phyloP scores from a whole-genome alignment of 768 basidiomycete species.

The Pleurotus eryngii region DNA sequence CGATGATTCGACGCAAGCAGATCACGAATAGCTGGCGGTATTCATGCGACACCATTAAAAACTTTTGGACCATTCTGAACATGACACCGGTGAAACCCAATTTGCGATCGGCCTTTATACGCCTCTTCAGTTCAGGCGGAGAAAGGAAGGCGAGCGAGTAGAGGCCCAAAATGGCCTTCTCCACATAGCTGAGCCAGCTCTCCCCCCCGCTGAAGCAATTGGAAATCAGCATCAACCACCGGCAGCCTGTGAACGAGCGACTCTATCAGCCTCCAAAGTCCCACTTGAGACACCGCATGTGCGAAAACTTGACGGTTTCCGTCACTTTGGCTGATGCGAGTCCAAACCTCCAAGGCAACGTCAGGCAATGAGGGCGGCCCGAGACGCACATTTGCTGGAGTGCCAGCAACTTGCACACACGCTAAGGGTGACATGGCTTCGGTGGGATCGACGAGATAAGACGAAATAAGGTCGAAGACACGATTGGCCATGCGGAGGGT shows the following conservation, averaged over 20 bases:
- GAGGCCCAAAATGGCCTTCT: conserved; percentile 76
- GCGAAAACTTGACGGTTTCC: conserved; percentile 73
- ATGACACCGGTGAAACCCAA: conserved; percentile 71
- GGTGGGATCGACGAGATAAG: conserved; percentile 68
- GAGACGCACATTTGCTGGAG: conserved; percentile 33
- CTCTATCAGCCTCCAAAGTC: conserved; percentile 61
- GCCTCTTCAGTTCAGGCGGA: conserved; percentile 68
- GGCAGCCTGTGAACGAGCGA: conserved; percentile 84
- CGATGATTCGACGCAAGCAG: conserved; percentile 64
- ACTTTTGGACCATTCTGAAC: conserved; percentile 66
- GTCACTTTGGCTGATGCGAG: conserved; percentile 75
- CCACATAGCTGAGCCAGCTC: conserved; percentile 73
- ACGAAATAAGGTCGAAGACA: conserved; percentile 64
- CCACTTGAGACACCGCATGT: conserved; percentile 50
- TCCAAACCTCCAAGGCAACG: conserved; percentile 80
- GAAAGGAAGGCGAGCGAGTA: conserved; percentile 87
- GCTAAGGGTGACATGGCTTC: conserved; percentile 64
- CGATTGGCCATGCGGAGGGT: conserved; percentile 50
- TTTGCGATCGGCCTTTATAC: conserved; percentile 59
- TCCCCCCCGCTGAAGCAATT: conserved; percentile 52
- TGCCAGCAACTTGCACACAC: conserved; percentile 51
- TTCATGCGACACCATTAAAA: conserved; percentile 50
- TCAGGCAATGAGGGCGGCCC: conserved; percentile 65
- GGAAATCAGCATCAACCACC: conserved; percentile 70
- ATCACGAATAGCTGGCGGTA: conserved; percentile 49